Percentiles rank a stretch among this genome's conserved stretches.
These are phyloP conservation scores for Fibroporia radiculosa DNA, from an alignment of 768 basidiomycete genomes.

Conservation along the genomic window DNA sequence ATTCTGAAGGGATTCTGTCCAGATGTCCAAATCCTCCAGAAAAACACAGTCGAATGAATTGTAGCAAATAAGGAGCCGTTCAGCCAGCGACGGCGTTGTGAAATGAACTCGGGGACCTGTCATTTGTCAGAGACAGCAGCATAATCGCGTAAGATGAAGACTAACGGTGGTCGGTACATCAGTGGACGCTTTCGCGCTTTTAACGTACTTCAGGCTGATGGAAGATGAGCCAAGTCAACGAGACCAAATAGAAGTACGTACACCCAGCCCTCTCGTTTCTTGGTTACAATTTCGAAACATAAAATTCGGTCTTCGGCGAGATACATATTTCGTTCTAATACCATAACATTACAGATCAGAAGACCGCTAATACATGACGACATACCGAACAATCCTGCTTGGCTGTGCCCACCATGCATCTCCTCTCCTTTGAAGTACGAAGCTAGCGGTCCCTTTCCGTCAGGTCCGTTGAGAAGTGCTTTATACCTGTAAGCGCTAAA, in stretches of 20 bases:
- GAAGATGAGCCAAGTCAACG: neutral
- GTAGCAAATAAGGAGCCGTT: slow-evolving; percentile 91
- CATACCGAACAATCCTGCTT: slow-evolving; percentile 61
- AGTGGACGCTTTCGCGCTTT: slow-evolving; percentile 91
- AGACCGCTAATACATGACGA: neutral
- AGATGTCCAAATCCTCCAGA: slow-evolving; percentile 82
- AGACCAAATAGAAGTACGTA: no score
- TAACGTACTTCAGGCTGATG: slow-evolving; percentile 74
- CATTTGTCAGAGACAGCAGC: neutral
- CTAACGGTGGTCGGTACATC: slow-evolving; percentile 81
- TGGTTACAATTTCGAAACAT: slow-evolving; percentile 91
- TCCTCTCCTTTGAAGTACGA: slow-evolving; percentile 92
- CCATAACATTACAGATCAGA: neutral
- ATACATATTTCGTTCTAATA: slow-evolving; percentile 78
- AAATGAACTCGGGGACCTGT: slow-evolving; percentile 87
- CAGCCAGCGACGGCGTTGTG: slow-evolving; percentile 84
- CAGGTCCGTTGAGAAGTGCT: slow-evolving; percentile 77
- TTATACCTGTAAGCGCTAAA: slow-evolving; percentile 90
- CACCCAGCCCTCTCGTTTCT: slow-evolving; percentile 79
- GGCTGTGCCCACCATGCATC: slow-evolving; percentile 58
- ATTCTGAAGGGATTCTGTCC: slow-evolving; percentile 88
- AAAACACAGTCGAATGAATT: slow-evolving; percentile 87
- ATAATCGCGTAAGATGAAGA: neutral
- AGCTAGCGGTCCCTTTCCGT: slow-evolving; percentile 84
- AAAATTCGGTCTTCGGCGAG: slow-evolving; percentile 86